Base-by-base conservation (phyloP, 176 grass and related monocot genomes). In the Ensete ventricosum region DNA sequence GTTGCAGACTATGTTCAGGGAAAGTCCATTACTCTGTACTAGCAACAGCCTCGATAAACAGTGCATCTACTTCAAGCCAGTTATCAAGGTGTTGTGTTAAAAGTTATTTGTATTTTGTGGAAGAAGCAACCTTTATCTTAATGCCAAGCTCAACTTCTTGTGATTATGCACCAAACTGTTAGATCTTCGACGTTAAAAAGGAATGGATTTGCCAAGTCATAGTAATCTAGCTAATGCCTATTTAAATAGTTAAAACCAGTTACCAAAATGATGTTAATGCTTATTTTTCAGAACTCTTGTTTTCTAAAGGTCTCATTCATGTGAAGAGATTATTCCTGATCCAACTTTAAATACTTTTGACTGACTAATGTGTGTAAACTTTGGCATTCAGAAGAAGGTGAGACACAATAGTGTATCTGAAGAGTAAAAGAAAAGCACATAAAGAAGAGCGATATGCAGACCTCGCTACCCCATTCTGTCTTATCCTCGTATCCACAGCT, bases 401-500 rank as follows among this genome's bases (percentile, higher is more conserved):
- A 25, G 52, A 34, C 12, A 74, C 2, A 54, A 27, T 22, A 52
- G 49, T 53, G 16, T n/a, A 3, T n/a, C 19, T 34, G 11, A 53
- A 52, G 17, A 20, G 69, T 53, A 51, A 71, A 53, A 3, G 3
- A 14, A 71, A 71, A 13, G 52, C 14, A 19, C 20, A 71, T 71
- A n/a, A 55, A 54, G 50, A 54, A 25, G 11, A 54, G 14, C 12
- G 0, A 54, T 55, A 26, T 66, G 29, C 22, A 13, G 86, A 97
- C 94, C 94, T 97, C 94, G 73, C 34, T 80, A 81, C 94, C 90
- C 94, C 90, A 97, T 22, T 93, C 90, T 75, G 85, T 89, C 87
- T 88, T 93, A 75, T 97, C 94, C 85, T 97, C 94, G 48, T 97
- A 97, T 64, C 94, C 94, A 81, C 94, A 97, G 75, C 94, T 97